Percentiles rank a stretch among this genome's conserved stretches.
phyloP scores from a whole-genome alignment of 148 eudicot genomes.

The Dysphania ambrosioides region DNA sequence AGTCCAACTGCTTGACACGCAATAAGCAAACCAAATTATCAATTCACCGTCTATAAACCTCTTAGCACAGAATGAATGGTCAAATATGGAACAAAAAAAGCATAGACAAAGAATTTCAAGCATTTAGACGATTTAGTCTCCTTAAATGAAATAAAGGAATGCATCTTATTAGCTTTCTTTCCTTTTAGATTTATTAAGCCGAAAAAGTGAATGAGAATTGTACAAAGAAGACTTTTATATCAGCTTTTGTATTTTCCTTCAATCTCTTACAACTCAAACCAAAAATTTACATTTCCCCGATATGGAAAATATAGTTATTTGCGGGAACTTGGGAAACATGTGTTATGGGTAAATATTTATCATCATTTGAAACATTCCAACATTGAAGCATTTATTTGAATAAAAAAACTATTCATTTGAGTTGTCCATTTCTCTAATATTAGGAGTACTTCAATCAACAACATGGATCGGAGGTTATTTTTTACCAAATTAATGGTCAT shows the following conservation, averaged over 20 bases:
- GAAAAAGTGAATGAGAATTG: neutral
- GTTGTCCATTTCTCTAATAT: too few relatives aligned
- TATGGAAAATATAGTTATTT: too few relatives aligned
- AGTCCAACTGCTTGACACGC: slow-evolving; percentile 52
- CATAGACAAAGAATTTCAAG: neutral
- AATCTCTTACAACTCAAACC: neutral
- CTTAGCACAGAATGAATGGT: slow-evolving; percentile 3
- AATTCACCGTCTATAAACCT: slow-evolving; percentile 7
- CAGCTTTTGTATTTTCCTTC: neutral
- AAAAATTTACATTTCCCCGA: too few relatives aligned
- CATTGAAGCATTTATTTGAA: too few relatives aligned
- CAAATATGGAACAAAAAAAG: neutral
- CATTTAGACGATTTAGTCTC: neutral
- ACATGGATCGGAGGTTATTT: too few relatives aligned
- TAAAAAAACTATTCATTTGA: too few relatives aligned
- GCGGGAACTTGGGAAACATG: too few relatives aligned
- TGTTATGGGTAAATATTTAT: too few relatives aligned
- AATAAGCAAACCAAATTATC: slow-evolving; percentile 15
- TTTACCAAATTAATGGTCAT: too few relatives aligned
- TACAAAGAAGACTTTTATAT: neutral
- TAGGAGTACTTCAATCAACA: too few relatives aligned
- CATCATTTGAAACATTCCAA: too few relatives aligned
- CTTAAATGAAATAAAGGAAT: neutral
- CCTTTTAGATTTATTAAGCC: neutral
- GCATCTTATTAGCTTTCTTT: neutral